phyloP scores from a whole-genome alignment of 108 stramenopile species.

The Cyclotella cryptica region DNA sequence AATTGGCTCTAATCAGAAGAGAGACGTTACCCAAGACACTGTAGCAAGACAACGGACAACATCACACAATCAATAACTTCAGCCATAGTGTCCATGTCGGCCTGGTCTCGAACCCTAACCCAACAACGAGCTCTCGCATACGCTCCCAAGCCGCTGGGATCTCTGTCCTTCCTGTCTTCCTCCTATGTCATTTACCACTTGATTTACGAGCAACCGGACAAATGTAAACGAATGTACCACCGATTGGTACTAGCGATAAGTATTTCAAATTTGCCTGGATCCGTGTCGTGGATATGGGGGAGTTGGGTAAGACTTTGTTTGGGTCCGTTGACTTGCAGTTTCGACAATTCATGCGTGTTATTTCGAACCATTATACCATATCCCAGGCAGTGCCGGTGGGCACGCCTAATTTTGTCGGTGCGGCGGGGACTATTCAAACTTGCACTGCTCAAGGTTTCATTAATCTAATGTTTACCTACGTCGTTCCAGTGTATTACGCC shows the following conservation, averaged over 20 bases:
- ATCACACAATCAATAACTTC: too few species aligned
- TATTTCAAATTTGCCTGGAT: background rate
- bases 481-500: constrained; percentile 11
- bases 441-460: constrained; percentile 20
- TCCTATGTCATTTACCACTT: constrained; percentile 12
- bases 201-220: background rate
- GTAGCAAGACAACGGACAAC: too few species aligned
- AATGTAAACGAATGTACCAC: constrained; percentile 17
- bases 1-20: too few species aligned
- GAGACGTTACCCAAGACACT: too few species aligned
- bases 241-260: constrained; percentile 19
- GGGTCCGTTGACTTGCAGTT: background rate
- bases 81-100: background rate
- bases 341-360: background rate
- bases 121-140: constrained; percentile 20
- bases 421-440: constrained; percentile 14
- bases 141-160: constrained; percentile 15
- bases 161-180: constrained; percentile 9
- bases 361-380: background rate
- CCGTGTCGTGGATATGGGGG: constrained; percentile 9
- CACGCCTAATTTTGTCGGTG: constrained; percentile 6
- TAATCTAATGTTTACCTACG: background rate
- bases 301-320: constrained; percentile 1
- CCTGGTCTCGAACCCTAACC: background rate
- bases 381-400: constrained; percentile 7